Evolutionary conservation across 208 protist species (phyloP), one percentile per base, ranked within the genome.

Genomic region (Crithidia fasciculata): DNA sequence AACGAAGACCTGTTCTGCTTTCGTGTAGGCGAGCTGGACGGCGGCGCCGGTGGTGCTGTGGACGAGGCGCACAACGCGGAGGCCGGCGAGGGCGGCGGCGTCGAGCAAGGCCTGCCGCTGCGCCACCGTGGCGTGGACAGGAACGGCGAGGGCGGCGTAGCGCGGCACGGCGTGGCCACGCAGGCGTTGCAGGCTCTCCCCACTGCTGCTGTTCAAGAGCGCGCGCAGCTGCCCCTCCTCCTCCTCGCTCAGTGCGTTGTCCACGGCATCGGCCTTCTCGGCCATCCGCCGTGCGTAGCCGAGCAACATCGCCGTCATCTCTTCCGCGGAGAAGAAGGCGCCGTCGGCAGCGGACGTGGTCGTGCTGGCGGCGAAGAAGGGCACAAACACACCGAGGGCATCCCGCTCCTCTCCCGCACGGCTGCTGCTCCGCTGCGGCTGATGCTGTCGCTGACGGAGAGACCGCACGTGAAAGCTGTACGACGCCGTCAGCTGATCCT

Each of bases 71-170:
- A 96, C 62, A 2, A 96, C 86, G 19, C 89, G 89, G 16, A 98
- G 63, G 18, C 93, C 92, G 4, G 84, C 86, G 9, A 98, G 67
- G 4, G 88, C 80, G 2, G 90, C 96, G 5, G 94, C 92, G 44
- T 99, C 95, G 13, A 97, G 57, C 67, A 98, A 57, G 12, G 95
- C 83, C 75, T 96, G 92, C 16, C 95, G 85, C 71, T 98, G 79
- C 40, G 82, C 66, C 5, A 90, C 66, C 4, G 86, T 90, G 19
- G 87, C 81, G 58, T 81, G 87, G 10, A 76, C 74, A 15, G 96
- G 95, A 19, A 96, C 81, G 19, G 90, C 91, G 39, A 98, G 81
- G 5, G 89, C 90, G 50, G 84, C 82, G 72, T 97, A 69, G 36
- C 74, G 82, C 43, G 95, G 43, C 18, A 69, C 59, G 63, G 55